Base-by-base conservation (phyloP, 768 basidiomycete genomes). In the Plicaturopsis crispa region DNA sequence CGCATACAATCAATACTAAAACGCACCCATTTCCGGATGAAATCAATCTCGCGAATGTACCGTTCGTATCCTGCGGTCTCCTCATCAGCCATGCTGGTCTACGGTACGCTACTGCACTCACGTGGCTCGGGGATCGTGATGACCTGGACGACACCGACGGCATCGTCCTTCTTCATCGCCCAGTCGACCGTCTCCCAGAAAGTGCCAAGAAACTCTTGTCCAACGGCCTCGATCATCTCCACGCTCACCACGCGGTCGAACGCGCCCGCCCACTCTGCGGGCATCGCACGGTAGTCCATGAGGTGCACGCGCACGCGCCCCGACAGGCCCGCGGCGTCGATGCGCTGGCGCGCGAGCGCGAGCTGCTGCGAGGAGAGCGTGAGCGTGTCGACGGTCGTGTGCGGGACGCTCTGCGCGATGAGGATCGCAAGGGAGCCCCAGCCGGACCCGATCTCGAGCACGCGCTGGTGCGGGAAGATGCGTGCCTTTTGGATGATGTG, bases 211-310 rank as follows among this genome's bases (percentile, higher is more conserved):
- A 73, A 85, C 44, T 83, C 79, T 32, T 63, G 60, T 4, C 80
- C 83, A 6, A 87, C 82, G 0, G 75, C 78, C 51, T 85, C 83
- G 4, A 86, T 72, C 83, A 86, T 85, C 62, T 84, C 84, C 34
- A 84, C 65, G 43, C 81, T 84, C 19, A 87, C 67, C 14, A 87
- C 65, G 6, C 84, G 56, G 47, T 86, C 80, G 48, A 87, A 88
- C 10, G 59, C 42, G 16, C 65, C 64, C 32, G 60, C 54, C 73
- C 71, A 76, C 33, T 63, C 62, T 14, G 51, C 41, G 5, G 68
- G 70, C 42, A 70, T 55, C 22, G 59, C 55, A 18, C 75, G 53
- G 51, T 75, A 78, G 49, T 77, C 75, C 61, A 77, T 60, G 11
- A 73, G 51, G 49, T 75, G 71, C 2, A 75, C 70, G 14, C 57